Evolutionary conservation across 202 grass and related monocot genomes (phyloP), one percentile per base, ranked within the genome.

Genomic region (Tripidium arundinaceum): DNA sequence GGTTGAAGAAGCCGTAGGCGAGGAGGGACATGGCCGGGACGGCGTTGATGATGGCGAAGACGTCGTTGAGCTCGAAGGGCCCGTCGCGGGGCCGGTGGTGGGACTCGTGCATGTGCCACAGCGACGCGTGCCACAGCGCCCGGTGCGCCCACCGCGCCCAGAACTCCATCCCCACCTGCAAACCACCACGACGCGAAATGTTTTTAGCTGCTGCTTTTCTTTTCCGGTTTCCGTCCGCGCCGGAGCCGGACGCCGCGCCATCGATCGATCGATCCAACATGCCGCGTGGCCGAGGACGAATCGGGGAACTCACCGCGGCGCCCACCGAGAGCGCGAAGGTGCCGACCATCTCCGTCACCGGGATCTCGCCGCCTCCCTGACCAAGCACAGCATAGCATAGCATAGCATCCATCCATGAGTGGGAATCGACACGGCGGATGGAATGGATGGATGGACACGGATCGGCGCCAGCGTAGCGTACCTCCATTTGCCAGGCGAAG

Each of bases 1-100:
- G 67, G 84, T 94, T 85, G 88, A 98, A 72, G 86, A 98, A 86
- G 71, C 95, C 95, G 86, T 85, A 94, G 67, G 92, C 84, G 81
- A 98, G 83, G 79, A 98, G 88, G 21, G 86, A 73, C 68, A 98
- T 91, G 86, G 95, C 95, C 1, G 95, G 95, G 26, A 87, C 81
- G 79, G 95, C 92, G 86, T 94, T 98, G 64, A 87, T 12, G 80
- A 94, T 93, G 71, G 95, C 95, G 88, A 94, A 98, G 34, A 98
- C 88, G 90, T 98, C 95, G 86, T 98, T 98, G 82, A 98, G 92
- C 90, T 98, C 95, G 84, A 98, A 98, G 2, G 95, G 74, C 6
- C 95, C 92, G 60, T 94, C 90, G 41, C 90, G 86, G 9, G 95
- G 92, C 7, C 88, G 92, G 90, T 98, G 95, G 87, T 98, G 95